Evolutionary conservation across 176 grass and related monocot species (phyloP), one percentile per base, ranked within the genome.

Genomic region (Elymus sibiricus): DNA sequence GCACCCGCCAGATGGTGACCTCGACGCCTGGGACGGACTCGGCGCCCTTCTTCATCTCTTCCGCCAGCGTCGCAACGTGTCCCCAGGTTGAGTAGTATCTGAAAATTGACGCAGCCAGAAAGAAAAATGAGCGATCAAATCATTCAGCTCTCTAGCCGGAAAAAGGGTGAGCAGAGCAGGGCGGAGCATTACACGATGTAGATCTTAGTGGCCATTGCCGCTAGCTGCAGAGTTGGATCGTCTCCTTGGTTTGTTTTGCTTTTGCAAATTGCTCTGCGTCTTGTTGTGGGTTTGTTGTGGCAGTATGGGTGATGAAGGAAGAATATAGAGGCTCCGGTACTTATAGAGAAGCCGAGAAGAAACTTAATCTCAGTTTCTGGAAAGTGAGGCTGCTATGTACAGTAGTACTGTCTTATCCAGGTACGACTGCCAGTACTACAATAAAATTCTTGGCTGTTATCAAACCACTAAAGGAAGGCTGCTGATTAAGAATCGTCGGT

Each of bases 181-280:
- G 35, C 44, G 14, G 31, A 78, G 43, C 17, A 84, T 82, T 92
- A 92, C 90, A 92, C 90, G 70, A 92, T 92, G 86, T 88, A 92
- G 77, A 92, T 88, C 84, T 92, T 92, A 78, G 86, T 92, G 4
- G 77, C 82, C 81, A 85, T 84, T 53, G 42, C 46, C 46, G 46
- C 46, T 31, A 19, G 16, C 31, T 11, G 58, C 59, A 65, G 40
- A 12, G 21, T 14, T 39, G 28, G 24, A 2, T 62, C 19, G 4
- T 29, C 10, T 34, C 2, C 11, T 66, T 19, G 28, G 53, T 24
- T 17, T 66, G 24, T 12, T 49, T 49, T 75, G 42, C 47, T 12
- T 49, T 49, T 75, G 42, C 47, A 8, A 75, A 29, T 75, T 19
- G 13, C 19, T 69, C 43, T 55, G 19, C 79, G 69, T 42, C 32